Evolutionary conservation across 1,139 yeast species (phyloP), one percentile per base, ranked within the genome.

Genomic region (Hemisphaericaspora xylofermentans): DNA sequence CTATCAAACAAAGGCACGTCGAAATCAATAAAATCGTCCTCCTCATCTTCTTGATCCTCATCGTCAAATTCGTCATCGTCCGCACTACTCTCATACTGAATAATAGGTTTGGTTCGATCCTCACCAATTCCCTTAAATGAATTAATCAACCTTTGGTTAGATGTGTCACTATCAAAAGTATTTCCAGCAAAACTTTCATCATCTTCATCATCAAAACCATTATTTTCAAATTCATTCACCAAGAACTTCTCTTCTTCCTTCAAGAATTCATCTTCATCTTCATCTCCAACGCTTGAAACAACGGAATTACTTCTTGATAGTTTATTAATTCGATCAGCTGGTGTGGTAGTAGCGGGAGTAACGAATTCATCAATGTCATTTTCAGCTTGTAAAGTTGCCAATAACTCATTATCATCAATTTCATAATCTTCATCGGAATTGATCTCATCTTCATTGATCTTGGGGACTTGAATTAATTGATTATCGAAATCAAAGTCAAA

Each of bases 361-460:
- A 53, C 48, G 42, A 74, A 64, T 47, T 77, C 82, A 33, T 75
- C 75, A 28, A 73, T 63, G 48, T 80, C 85, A 48, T 78, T 77
- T 52, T 82, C 87, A 17, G 82, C 85, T 50, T 82, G 85, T 39
- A 81, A 66, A 0, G 88, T 82, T 33, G 84, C 84, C 42, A 84
- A 71, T 44, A 84, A 70, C 47, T 82, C 86, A 51, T 83, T 84
- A 52, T 82, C 85, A 56, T 84, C 89, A 46, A 84, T 79, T 53
- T 83, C 88, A 54, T 82, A 78, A 53, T 78, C 84, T 9, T 77
- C 87, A 45, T 83, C 89, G 0, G 88, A 80, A 49, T 76, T 71
- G 25, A 76, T 54, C 37, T 77, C 83, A 27, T 72, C 76, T 15
- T 76, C 81, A 38, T 69, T 68, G 44, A 78, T 63, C 46, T 71